Evolutionary conservation across 1,284 basidiomycete genomes (phyloP), one percentile per base, ranked within the genome.

Genomic region (Schizophyllum commune): DNA sequence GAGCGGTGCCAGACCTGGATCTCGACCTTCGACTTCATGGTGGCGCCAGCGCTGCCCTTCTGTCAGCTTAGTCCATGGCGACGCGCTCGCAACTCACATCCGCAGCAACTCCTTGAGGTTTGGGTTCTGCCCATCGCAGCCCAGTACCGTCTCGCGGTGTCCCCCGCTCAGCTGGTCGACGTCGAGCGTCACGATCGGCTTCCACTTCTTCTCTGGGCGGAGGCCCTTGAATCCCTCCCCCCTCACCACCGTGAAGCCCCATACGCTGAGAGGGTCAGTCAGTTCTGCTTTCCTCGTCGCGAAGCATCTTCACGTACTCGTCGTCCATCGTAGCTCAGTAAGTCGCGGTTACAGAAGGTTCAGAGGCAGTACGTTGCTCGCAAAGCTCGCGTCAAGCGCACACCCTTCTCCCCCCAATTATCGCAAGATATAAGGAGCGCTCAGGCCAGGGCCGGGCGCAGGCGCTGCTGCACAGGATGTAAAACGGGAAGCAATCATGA

Each of bases 121-220:
- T 0, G 84, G 80, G 63, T 85, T 87, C 67, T 88, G 86, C 0
- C 88, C 86, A 60, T 89, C 86, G 21, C 74, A 75, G 0, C 87
- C 88, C 2, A 89, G 79, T 15, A 75, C 70, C 15, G 81, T 74
- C 65, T 89, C 87, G 1, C 63, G 63, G 19, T 79, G 75, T 2
- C 39, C 39, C 4, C 39, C 39, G 39, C 39, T 47, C 39, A 47
- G 39, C 21, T 79, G 74, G 61, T 82, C 81, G n/a, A 83, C 73
- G 21, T 83, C 76, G 11, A 89, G 68, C 0, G 79, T 76, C 53
- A 89, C 74, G 55, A 88, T 81, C 1, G 87, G 85, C 22, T 83
- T 70, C 86, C 86, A 89, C n/a, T 75, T 73, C 61, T 75, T 81
- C 59, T 81, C 82, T 0, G 76, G 72, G 32, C 79, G 75, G 67